Base-by-base conservation (phyloP, 768 basidiomycete species). In the Leccinum subgranulosum region DNA sequence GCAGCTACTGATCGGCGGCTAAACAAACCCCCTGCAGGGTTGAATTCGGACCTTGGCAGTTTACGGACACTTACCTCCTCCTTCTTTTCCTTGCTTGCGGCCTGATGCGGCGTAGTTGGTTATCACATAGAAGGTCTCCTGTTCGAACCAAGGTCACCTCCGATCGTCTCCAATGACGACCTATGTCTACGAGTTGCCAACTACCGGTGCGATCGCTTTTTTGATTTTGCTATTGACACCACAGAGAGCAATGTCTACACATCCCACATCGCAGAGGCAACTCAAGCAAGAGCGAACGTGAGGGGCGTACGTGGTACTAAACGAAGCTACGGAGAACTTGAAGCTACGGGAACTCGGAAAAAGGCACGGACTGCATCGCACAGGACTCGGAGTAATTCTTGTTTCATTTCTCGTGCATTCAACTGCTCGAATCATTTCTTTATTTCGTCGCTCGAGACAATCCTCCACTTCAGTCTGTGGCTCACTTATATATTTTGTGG, bases 171-270 rank as follows among this genome's bases (percentile, higher is more conserved):
- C 23, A 23, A 77, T 80, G 75, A 70, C 66, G 61, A 81, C 79
- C 75, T 88, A 86, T 64, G 69, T 85, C 59, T 94, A 88, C 72
- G 87, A 94, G 51, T 78, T 96, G 14, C 90, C 94, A 1, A 95
- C 93, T 0, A 97, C 96, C 0, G 74, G 89, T 9, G 81, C 89
- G 0, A 72, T 95, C 52, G 86, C 90, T 5, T 95, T 94, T 71
- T 78, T 5, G 86, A 90, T 46, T 79, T 91, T 57, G 85, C 84
- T 60, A 65, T 79, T 25, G 92, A 94, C 65, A 76, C 80, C 28
- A 84, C 79, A 33, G 53, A 71, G 9, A 74, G 75, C 46, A 76
- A 75, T 53, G 64, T 65, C 9, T 85, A 91, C 68, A 80, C 82
- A 0, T 69, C 79, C 11, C 74, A 80, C 33, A 80, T 97, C 48